These are phyloP conservation scores for Fusarium secorum DNA, from an alignment of 2,329 filamentous ascomycete genomes.

Conservation along the genomic window DNA sequence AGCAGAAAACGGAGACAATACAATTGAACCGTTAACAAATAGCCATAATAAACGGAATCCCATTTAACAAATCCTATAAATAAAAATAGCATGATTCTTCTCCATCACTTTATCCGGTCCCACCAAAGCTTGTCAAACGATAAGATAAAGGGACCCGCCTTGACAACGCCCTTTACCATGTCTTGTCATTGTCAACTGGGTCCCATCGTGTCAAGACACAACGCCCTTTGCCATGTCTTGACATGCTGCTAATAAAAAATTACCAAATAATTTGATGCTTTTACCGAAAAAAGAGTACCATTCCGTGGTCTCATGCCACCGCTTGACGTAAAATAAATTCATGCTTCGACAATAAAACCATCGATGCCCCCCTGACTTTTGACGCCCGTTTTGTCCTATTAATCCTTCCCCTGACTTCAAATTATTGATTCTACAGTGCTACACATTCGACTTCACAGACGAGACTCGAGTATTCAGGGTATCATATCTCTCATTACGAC, in stretches of 20 bases:
- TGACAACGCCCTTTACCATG: slow-evolving; percentile 21
- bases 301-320: neutral
- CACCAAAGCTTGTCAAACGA: slow-evolving; percentile 10
- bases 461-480: slow-evolving; percentile 22
- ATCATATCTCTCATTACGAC: slow-evolving; percentile 39
- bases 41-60: neutral
- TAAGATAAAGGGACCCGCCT: slow-evolving; percentile 21
- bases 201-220: slow-evolving; percentile 17
- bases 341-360: slow-evolving; percentile 1
- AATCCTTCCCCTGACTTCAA: neutral
- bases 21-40: neutral
- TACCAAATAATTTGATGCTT: slow-evolving; percentile 29
- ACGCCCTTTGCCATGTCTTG: slow-evolving; percentile 24
- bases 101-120: neutral
- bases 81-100: neutral
- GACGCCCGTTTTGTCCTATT: neutral
- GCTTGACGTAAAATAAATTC: slow-evolving; percentile 27
- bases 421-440: neutral
- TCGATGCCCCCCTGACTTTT: neutral
- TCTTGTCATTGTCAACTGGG: slow-evolving; percentile 17
- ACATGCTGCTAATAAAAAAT: slow-evolving; percentile 13
- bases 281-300: neutral
- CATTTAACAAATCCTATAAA: neutral
- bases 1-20: neutral
- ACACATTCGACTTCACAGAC: neutral